These are phyloP conservation scores for Fonsecaea multimorphosa DNA, from an alignment of 2,329 filamentous ascomycete genomes.

Conservation along the genomic window DNA sequence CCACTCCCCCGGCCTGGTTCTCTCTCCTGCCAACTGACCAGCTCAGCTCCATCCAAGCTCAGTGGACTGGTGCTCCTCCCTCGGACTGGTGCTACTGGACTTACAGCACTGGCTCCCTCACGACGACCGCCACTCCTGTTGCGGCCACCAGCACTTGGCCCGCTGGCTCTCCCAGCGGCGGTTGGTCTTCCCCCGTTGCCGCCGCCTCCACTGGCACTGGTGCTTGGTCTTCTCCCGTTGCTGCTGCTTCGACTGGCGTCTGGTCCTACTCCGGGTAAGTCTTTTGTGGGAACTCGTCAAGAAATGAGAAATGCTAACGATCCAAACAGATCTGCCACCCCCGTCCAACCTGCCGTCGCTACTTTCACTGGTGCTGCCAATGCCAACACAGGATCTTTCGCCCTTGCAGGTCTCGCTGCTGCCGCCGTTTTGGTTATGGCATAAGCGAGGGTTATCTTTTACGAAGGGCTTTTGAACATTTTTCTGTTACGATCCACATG, in stretches of 20 bases:
- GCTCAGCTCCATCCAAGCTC: slow-evolving; percentile 29
- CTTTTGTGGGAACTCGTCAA: background rate
- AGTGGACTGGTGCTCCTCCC: slow-evolving; percentile 21
- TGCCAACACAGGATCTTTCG: slow-evolving; percentile 42
- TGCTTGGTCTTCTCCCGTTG: slow-evolving; percentile 20
- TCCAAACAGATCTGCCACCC: slow-evolving; percentile 19
- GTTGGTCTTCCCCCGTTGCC: slow-evolving; percentile 23
- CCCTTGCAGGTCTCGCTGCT: slow-evolving; percentile 42
- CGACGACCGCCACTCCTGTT: slow-evolving; percentile 24
- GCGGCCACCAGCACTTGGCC: slow-evolving; percentile 13
- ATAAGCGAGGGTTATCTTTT: slow-evolving; percentile 37
- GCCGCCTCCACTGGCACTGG: slow-evolving; percentile 20
- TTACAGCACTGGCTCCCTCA: slow-evolving; percentile 24
- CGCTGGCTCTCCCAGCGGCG: slow-evolving; percentile 3
- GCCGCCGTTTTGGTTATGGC: slow-evolving; percentile 43
- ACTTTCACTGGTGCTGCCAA: slow-evolving; percentile 43
- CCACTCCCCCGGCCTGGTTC: slow-evolving; percentile 30
- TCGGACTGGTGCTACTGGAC: slow-evolving; percentile 32
- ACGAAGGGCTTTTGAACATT: slow-evolving; percentile 27
- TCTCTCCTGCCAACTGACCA: slow-evolving; percentile 27
- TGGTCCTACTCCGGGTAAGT: slow-evolving; percentile 37
- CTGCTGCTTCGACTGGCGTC: slow-evolving; percentile 31
- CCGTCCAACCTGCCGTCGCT: slow-evolving; percentile 35
- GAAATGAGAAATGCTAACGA: slow-evolving; percentile 25
- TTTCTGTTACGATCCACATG: slow-evolving; percentile 36